Conservation (phyloP, 371 early-diverging fungal genomes). For the Rhizopus stolonifer region DNA sequence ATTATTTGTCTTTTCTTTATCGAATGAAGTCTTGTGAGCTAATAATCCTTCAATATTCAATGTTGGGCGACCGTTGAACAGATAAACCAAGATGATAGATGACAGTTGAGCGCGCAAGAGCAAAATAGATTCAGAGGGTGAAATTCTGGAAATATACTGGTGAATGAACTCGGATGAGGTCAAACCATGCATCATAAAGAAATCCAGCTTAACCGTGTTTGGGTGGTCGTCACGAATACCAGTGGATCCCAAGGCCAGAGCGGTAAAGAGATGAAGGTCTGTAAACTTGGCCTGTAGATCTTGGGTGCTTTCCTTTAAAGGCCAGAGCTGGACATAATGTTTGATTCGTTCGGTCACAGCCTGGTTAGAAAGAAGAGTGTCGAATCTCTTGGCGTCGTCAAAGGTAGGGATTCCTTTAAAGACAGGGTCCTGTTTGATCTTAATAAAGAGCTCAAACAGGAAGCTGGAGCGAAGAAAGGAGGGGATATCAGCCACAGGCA, state of each 20-base stretch:
- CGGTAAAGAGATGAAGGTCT: constrained; percentile 31
- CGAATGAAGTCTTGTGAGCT: constrained; percentile 17
- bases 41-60: constrained; percentile 37
- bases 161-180: constrained; percentile 57
- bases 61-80: constrained; percentile 43
- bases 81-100: constrained; percentile 33
- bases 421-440: constrained; percentile 31
- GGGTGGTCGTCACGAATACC: constrained; percentile 29
- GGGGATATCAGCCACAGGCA: constrained; percentile 7
- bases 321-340: constrained; percentile 34
- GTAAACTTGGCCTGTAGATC: constrained; percentile 35
- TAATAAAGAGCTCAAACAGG: constrained; percentile 24
- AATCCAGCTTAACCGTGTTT: constrained; percentile 34
- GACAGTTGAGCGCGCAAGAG: constrained; percentile 44
- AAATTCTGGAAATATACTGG: constrained; percentile 26
- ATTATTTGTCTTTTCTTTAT: constrained; percentile 22
- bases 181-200: constrained; percentile 56
- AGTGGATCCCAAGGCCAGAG: constrained; percentile 29
- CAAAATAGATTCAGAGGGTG: constrained; percentile 34
- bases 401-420: constrained; percentile 28
- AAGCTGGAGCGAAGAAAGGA: constrained; percentile 21
- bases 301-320: constrained; percentile 25
- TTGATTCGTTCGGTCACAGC: constrained; percentile 28
- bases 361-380: constrained; percentile 21
- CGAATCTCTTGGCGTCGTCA: constrained; percentile 17